Evolutionary conservation across 139 green algal species (phyloP).

Genomic region (Coelastrella sp.): DNA sequence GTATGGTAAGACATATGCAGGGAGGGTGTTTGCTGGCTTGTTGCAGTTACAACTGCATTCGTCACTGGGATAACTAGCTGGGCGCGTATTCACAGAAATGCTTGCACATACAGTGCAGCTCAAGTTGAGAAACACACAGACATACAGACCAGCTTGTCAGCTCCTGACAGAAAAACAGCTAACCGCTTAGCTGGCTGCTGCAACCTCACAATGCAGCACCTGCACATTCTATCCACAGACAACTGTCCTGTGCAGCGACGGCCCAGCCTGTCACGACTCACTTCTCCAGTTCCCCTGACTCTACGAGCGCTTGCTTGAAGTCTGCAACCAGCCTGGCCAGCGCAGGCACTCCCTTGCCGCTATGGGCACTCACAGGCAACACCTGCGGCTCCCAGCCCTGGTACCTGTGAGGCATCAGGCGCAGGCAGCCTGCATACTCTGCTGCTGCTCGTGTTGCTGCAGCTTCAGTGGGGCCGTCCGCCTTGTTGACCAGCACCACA

Average conservation of each 20-base stretch:
- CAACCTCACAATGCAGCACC: no score
- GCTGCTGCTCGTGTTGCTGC: constrained; percentile 49
- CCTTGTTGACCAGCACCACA: constrained; percentile 69
- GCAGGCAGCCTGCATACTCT: constrained; percentile 44
- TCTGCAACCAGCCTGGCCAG: constrained; percentile 45
- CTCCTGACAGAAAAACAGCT: no score
- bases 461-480: constrained; percentile 54
- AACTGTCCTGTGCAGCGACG: no score
- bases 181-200: no score
- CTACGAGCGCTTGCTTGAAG: constrained; percentile 38
- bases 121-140: no score
- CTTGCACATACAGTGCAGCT: background rate
- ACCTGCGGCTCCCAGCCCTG: constrained; percentile 22
- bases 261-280: background rate
- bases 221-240: no score
- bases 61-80: no score
- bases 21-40: no score
- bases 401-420: constrained; percentile 55
- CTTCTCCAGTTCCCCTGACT: constrained; percentile 36
- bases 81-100: background rate
- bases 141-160: no score
- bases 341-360: constrained; percentile 30
- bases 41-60: no score
- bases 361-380: constrained; percentile 35
- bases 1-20: no score